Percentiles rank a stretch among this genome's conserved stretches.
Evolutionary conservation across 179 eudicot species (phyloP).

Genomic region (Patellifolia procumbens): DNA sequence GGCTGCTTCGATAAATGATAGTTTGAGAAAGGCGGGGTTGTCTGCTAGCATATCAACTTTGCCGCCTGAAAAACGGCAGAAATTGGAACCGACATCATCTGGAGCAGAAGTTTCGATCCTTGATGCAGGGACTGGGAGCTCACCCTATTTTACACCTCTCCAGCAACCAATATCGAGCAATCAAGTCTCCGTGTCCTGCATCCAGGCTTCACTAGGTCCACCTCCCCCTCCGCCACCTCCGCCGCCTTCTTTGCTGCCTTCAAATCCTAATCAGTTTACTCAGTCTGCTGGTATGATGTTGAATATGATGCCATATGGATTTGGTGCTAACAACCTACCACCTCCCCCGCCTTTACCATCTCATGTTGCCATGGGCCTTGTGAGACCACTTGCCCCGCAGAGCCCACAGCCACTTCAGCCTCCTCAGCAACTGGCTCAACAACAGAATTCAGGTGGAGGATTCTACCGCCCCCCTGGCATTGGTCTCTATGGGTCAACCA

Average conservation of each 20-base stretch:
- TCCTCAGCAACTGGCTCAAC: constrained; percentile 44
- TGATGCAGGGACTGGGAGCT: constrained; percentile 40
- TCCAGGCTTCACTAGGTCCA: constrained; percentile 44
- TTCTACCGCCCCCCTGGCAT: constrained; percentile 67
- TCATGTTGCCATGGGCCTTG: constrained; percentile 47
- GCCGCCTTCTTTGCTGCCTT: constrained; percentile 43
- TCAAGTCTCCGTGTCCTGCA: constrained; percentile 32
- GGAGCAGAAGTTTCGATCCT: constrained; percentile 37
- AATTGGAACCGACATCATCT: constrained; percentile 43
- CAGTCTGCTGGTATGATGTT: constrained; percentile 59
- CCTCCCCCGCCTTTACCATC: constrained; percentile 61
- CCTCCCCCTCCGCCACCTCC: constrained; percentile 43
- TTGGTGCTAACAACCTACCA: constrained; percentile 40
- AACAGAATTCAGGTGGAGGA: constrained; percentile 54
- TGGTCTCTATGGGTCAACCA: constrained; percentile 61
- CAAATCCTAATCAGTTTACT: constrained; percentile 48
- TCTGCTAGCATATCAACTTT: constrained; percentile 36
- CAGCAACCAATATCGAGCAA: constrained; percentile 34
- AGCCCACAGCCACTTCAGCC: constrained; percentile 45
- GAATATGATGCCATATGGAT: constrained; percentile 57
- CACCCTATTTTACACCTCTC: constrained; percentile 40
- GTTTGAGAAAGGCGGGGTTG: constrained; percentile 43
- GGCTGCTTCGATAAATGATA: constrained; percentile 58
- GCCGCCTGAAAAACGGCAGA: constrained; percentile 62
- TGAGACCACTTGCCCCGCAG: constrained; percentile 47